A percentile compares a stretch with the other conserved stretches of the same genome.
phyloP scores from a whole-genome alignment of 306 rosid species.

The Lathyrus oleraceus region DNA sequence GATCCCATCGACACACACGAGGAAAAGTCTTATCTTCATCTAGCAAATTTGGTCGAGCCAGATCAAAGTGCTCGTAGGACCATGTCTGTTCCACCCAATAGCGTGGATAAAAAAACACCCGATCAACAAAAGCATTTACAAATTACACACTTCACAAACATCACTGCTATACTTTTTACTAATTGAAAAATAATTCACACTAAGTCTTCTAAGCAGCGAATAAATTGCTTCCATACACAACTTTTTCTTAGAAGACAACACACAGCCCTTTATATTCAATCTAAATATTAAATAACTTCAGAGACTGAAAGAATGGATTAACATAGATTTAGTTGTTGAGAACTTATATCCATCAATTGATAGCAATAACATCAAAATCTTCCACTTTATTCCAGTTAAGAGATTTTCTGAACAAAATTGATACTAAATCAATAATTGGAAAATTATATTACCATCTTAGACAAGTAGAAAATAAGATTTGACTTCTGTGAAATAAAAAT shows the following conservation, averaged over 20 bases:
- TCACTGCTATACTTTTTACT: background rate
- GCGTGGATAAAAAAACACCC: constrained; percentile 2
- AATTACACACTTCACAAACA: background rate
- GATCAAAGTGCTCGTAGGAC: constrained; percentile 65
- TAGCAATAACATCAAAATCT: background rate
- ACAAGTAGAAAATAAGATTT: background rate
- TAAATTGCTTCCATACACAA: background rate
- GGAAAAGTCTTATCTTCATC: constrained; percentile 46
- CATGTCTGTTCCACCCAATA: constrained; percentile 48
- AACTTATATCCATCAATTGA: background rate
- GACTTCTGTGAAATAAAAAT: background rate
- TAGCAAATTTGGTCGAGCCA: constrained; percentile 50
- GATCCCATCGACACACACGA: constrained; percentile 64
- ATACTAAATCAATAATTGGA: background rate
- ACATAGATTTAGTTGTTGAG: background rate
- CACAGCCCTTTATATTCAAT: background rate
- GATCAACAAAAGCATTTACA: constrained; percentile 20
- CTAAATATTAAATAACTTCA: no score
- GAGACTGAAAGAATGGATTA: background rate
- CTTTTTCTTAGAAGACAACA: background rate
- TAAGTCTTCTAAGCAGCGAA: background rate
- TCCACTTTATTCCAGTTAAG: background rate
- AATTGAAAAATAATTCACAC: background rate
- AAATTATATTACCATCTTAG: background rate
- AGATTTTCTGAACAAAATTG: background rate